Conservation (phyloP, 1,284 basidiomycete species). For the Papiliotrema terrestris region DNA sequence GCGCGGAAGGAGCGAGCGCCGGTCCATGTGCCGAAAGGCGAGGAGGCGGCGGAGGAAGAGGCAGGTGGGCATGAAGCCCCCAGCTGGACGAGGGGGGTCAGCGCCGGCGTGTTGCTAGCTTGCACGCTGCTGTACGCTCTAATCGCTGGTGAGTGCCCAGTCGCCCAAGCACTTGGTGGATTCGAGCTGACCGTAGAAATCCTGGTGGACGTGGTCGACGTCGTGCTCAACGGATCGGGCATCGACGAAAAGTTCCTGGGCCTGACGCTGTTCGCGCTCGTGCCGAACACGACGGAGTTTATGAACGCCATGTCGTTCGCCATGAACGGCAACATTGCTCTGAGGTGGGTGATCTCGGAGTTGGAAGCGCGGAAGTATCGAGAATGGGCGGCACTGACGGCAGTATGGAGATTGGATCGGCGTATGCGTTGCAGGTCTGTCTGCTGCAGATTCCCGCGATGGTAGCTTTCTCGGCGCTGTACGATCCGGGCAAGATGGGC, state of each 20-base stretch:
- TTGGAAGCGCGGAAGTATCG: no score
- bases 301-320: conserved; percentile 99
- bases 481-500: conserved; percentile 76
- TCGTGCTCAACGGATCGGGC: conserved; percentile 85
- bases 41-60: conserved; percentile 54
- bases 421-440: conserved; percentile 97
- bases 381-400: background rate
- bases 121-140: conserved; percentile 93
- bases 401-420: conserved; percentile 99
- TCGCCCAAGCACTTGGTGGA: background rate
- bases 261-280: conserved; percentile 91
- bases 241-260: conserved; percentile 98
- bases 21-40: background rate
- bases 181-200: conserved; percentile 64
- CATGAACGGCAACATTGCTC: conserved; percentile 91
- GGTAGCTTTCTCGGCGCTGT: conserved; percentile 97
- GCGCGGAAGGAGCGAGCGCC: conserved; percentile 2
- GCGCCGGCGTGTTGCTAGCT: conserved; percentile 76
- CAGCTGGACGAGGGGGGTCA: conserved; percentile 83
- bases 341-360: conserved; percentile 61
- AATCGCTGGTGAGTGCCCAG: conserved; percentile 72
- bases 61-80: conserved; percentile 91
- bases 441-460: conserved; percentile 96
- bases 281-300: conserved; percentile 98
- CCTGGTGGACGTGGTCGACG: conserved; percentile 92